These are phyloP conservation scores for Nyssa sinensis DNA, from an alignment of 148 eudicot species.

Conservation along the genomic window DNA sequence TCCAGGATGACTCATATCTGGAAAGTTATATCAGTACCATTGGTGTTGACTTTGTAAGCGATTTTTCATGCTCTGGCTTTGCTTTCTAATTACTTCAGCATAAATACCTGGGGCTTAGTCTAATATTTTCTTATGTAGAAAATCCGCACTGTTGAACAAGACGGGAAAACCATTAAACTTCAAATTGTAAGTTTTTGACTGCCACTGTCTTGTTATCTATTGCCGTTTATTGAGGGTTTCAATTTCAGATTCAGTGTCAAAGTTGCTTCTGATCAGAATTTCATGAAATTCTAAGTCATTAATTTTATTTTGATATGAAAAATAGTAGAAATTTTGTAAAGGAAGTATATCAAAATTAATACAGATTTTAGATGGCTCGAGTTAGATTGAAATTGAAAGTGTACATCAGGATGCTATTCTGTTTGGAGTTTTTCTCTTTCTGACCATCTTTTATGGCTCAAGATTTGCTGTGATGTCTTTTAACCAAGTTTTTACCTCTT, in stretches of 20 bases:
- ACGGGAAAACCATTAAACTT: constrained; percentile 73
- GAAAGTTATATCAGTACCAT: constrained; percentile 92
- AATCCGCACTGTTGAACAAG: constrained; percentile 80
- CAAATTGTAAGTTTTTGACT: constrained; percentile 66
- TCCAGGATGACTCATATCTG: constrained; percentile 83
- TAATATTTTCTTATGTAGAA: constrained; percentile 40
- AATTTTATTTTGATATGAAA: neutral
- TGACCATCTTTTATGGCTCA: neutral
- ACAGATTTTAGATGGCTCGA: neutral
- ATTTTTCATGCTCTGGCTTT: neutral
- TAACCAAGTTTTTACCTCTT: neutral
- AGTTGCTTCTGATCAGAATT: constrained; percentile 4
- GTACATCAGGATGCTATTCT: neutral
- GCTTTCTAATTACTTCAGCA: neutral
- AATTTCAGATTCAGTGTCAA: neutral
- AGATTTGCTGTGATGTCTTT: neutral
- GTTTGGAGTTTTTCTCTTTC: neutral
- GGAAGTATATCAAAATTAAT: neutral
- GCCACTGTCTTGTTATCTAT: too few relatives aligned
- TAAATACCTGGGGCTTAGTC: neutral
- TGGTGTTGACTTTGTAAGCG: constrained; percentile 82
- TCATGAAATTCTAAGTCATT: neutral
- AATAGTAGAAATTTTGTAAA: neutral
- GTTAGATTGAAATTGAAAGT: neutral
- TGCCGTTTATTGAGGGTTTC: neutral